A percentile compares a stretch with the other conserved stretches of the same genome.
Evolutionary conservation across 179 eudicot genomes (phyloP).

Genomic region (Vitellaria paradoxa): DNA sequence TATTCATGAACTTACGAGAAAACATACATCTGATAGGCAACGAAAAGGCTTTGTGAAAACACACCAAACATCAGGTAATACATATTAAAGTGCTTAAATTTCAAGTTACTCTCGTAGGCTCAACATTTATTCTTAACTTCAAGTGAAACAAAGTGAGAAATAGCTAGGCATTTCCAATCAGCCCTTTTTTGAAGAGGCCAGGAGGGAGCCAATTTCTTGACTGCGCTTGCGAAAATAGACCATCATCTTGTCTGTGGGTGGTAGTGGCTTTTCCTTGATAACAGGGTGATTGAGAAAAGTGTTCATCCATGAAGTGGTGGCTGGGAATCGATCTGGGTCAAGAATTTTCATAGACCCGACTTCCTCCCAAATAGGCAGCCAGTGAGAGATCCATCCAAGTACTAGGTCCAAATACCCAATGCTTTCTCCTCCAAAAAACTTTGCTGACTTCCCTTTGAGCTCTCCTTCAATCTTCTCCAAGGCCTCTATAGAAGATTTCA

Average conservation of each 20-base stretch:
- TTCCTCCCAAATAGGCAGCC: constrained; percentile 21
- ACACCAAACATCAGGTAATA: too few species aligned
- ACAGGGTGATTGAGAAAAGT: constrained; percentile 16
- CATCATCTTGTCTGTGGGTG: constrained; percentile 3
- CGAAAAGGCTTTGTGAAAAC: too few species aligned
- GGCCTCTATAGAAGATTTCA: constrained; percentile 10
- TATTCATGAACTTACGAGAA: too few species aligned
- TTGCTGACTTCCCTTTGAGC: constrained; percentile 7
- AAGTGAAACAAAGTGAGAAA: too few species aligned
- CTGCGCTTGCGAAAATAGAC: too few species aligned
- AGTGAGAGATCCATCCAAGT: constrained; percentile 21
- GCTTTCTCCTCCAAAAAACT: constrained; percentile 26
- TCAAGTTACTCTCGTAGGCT: too few species aligned
- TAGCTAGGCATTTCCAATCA: too few species aligned
- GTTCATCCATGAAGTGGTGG: constrained; percentile 12
- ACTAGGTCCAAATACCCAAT: constrained; percentile 25
- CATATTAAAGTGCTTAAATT: too few species aligned
- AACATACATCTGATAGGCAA: too few species aligned
- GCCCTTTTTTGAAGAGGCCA: too few species aligned
- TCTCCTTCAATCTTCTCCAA: constrained; percentile 20
- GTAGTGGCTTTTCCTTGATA: constrained; percentile 3
- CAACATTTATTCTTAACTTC: too few species aligned
- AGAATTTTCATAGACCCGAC: constrained; percentile 17
- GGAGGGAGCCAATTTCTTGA: too few species aligned
- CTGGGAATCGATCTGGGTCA: constrained; percentile 10